phyloP scores from a whole-genome alignment of 345 rosid species.

The Eucalyptus grandis region DNA sequence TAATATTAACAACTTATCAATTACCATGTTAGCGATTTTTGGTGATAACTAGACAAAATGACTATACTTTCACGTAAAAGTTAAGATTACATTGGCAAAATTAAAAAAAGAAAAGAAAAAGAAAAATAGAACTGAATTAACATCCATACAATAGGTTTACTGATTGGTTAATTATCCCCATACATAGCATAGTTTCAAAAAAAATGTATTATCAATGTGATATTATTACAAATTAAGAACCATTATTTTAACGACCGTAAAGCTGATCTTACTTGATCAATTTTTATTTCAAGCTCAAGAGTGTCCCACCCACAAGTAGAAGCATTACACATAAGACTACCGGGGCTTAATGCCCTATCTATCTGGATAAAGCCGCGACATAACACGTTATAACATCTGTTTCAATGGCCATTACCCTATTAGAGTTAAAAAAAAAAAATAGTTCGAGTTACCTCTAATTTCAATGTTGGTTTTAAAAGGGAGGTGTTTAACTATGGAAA shows the following conservation, averaged over 20 bases:
- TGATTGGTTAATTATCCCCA: neutral
- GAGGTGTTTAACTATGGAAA: neutral
- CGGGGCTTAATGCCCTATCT: neutral
- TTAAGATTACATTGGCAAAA: neutral
- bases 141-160: accelerated
- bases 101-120: too few relatives aligned
- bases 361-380: neutral
- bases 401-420: neutral
- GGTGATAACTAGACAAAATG: too few relatives aligned
- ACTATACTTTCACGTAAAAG: accelerated
- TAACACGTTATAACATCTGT: neutral
- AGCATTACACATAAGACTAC: neutral
- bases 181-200: neutral
- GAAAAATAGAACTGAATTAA: accelerated
- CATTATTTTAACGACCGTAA: neutral
- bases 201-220: neutral
- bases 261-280: neutral
- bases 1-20: neutral
- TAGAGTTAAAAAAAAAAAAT: neutral
- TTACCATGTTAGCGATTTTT: neutral
- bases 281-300: neutral
- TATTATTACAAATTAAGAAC: neutral
- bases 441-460: neutral
- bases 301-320: neutral
- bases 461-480: neutral